Base-by-base conservation (phyloP, 305 asterid genomes). In the Fraxinus greggii region DNA sequence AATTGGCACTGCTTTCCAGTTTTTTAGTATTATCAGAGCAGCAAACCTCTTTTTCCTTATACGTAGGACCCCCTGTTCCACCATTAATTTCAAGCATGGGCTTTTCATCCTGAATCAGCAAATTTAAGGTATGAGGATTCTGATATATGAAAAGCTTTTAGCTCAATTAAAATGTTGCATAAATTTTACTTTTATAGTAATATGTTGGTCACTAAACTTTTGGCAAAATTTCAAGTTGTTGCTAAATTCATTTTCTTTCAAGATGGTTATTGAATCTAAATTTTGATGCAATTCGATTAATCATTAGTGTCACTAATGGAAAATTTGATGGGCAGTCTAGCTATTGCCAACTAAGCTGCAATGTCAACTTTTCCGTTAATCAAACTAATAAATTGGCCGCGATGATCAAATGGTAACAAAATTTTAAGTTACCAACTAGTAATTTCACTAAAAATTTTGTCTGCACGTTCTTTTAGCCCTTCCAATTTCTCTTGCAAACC, bases 71-170 rank as follows among this genome's bases (percentile, higher is more conserved):
- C 59, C 65, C 79, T 33, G 77, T 85, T 42, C 36, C 84, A 40
- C 78, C 88, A 61, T 73, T 38, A 35, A 79, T 80, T 26, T 83
- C 85, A 63, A 40, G 42, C 35, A 48, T 79, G 32, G 59, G 70
- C 77, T 83, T 78, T 79, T 77, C 89, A 72, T 83, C 90, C 97
- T 91, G 86, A 23, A 84, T 61, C 70, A 8, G 70, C 23, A 79
- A 82, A 80, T 79, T 61, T 75, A 63, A 42, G 65, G 26, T n/a
- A 1, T 19, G 26, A 54, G 65, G 1, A 85, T 80, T 48, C 70
- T n/a, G 72, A 82, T 10, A 2, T 31, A 8, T 24, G 24, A 9
- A n/a, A 72, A 74, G 78, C 13, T 6, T 23, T 73, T 8, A 13
- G 26, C 32, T 56, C 42, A 2, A 12, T 15, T 4, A 6, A 35